A percentile compares a stretch with the other conserved stretches of the same genome.
Conservation (phyloP, 345 rosid genomes). For the Tarenaya hassleriana region DNA sequence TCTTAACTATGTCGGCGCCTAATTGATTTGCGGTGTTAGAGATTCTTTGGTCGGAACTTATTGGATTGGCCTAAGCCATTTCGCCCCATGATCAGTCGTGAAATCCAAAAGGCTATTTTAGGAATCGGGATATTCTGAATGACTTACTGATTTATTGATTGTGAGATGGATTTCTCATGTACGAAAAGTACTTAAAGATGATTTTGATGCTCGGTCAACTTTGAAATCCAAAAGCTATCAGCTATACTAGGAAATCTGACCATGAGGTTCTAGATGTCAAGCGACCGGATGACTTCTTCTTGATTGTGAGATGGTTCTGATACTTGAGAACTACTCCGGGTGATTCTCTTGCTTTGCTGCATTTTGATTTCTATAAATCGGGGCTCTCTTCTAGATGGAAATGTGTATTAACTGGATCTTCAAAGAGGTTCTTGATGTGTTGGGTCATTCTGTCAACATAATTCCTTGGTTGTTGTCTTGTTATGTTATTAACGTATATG, state of each 20-base stretch:
- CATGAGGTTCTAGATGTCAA: not conserved
- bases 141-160: too few species aligned
- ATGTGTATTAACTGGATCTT: slow-evolving; percentile 7
- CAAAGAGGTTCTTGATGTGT: not conserved
- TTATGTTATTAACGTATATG: not conserved
- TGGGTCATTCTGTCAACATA: not conserved
- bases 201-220: slow-evolving; percentile 9
- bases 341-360: not conserved
- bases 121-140: too few species aligned
- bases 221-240: slow-evolving; percentile 2
- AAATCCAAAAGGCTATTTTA: too few species aligned
- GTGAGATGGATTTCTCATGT: too few species aligned
- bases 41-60: slow-evolving; percentile 6
- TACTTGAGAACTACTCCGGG: not conserved
- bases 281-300: not conserved
- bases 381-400: slow-evolving; percentile 4
- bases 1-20: not conserved
- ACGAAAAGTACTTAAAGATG: not conserved
- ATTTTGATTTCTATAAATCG: slow-evolving; percentile 9
- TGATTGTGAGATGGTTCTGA: not conserved
- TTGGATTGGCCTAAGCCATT: not conserved
- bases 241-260: not conserved
- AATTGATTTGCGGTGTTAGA: not conserved
- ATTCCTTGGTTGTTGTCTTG: slow-evolving; percentile 2
- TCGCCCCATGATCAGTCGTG: too few species aligned